Evolutionary conservation across 164 flowering plant genomes (phyloP).

Genomic region (Umbellularia californica): DNA sequence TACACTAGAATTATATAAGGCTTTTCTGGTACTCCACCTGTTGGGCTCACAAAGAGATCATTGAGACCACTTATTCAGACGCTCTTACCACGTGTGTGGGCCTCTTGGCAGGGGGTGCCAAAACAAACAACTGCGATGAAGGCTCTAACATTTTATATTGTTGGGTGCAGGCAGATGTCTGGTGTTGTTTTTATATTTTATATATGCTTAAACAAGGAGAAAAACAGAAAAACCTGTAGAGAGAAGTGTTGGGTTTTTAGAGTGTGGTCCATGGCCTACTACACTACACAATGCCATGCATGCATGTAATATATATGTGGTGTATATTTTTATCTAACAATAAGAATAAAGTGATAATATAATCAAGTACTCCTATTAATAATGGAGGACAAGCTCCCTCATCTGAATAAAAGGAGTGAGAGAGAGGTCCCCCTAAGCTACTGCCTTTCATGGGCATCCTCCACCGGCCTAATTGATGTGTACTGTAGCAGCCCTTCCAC

Average conservation of each 20-base stretch:
- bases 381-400: slow-evolving; percentile 4
- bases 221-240: too few species aligned
- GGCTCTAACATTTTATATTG: too few species aligned
- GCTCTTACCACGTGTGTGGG: too few species aligned
- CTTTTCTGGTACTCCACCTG: too few species aligned
- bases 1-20: too few species aligned
- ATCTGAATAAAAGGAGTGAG: slow-evolving; percentile 11
- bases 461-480: slow-evolving; percentile 5
- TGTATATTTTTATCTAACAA: neutral
- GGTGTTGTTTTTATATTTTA: too few species aligned
- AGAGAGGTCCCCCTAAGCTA: slow-evolving; percentile 8
- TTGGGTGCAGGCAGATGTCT: too few species aligned
- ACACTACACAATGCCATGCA: neutral
- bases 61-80: too few species aligned
- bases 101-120: too few species aligned
- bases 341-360: neutral
- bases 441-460: neutral
- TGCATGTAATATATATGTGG: neutral
- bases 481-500: neutral
- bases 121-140: too few species aligned
- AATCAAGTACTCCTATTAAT: neutral
- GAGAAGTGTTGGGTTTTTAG: neutral
- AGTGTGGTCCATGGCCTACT: slow-evolving; percentile 9
- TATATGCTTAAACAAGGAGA: too few species aligned
- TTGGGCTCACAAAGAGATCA: too few species aligned